A percentile compares a stretch with the other conserved stretches of the same genome.
These are phyloP conservation scores for Clitopilus passeckerianus DNA, from an alignment of 768 basidiomycete species.

Conservation along the genomic window DNA sequence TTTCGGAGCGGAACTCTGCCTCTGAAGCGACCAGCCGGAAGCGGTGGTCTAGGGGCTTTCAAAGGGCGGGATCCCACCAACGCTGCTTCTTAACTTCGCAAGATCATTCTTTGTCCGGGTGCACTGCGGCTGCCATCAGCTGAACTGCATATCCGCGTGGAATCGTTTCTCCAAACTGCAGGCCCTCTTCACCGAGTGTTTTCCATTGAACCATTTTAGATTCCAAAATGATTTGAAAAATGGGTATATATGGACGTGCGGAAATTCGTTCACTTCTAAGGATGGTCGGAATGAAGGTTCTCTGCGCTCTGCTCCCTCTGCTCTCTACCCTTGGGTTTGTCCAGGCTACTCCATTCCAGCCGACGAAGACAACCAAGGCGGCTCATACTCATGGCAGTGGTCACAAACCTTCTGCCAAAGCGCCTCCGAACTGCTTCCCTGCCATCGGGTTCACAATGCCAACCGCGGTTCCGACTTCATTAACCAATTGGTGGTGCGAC, in stretches of 20 bases:
- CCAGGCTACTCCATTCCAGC: slow-evolving; percentile 6
- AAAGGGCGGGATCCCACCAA: background rate
- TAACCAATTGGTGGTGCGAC: slow-evolving; percentile 62
- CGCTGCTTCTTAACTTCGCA: background rate
- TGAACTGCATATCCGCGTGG: background rate
- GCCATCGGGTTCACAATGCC: slow-evolving; percentile 41
- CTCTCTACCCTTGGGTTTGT: background rate
- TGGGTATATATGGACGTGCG: background rate
- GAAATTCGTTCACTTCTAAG: background rate
- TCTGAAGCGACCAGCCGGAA: background rate
- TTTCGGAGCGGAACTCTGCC: background rate
- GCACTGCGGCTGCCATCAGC: background rate
- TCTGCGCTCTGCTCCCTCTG: background rate
- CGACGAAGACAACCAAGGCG: slow-evolving; percentile 5
- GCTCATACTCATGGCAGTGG: slow-evolving; percentile 1
- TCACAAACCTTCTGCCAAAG: background rate
- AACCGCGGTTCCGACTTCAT: slow-evolving; percentile 32
- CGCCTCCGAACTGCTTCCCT: slow-evolving; percentile 16
- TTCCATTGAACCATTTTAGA: background rate
- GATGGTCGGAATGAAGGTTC: background rate
- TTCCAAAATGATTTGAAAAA: background rate
- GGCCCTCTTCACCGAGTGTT: background rate
- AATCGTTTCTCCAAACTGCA: background rate
- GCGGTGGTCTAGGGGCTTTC: background rate
- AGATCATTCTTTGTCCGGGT: background rate